Base-by-base conservation (phyloP, 1,284 basidiomycete species). In the Microstroma glucosiphilum region DNA sequence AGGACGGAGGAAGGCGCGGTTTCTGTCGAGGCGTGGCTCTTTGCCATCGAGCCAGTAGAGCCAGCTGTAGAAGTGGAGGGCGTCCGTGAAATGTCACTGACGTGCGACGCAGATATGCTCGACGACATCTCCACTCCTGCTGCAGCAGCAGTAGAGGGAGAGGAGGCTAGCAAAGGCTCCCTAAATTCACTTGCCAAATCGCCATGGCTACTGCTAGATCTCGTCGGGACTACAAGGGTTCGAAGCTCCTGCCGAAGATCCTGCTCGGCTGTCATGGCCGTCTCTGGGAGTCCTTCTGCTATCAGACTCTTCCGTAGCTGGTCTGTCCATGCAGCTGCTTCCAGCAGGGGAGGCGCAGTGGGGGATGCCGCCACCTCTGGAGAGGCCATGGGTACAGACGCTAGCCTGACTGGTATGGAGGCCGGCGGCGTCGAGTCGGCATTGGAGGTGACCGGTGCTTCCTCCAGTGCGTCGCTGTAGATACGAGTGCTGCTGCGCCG, bases 1-100 rank as follows among this genome's bases (percentile, higher is more conserved):
- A 25, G 25, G 2, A 54, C 21, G 6, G 51, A 23, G 13, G 51
- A 54, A 13, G 51, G 21, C 15, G 51, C 2, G 6, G 51, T 54
- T 25, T 54, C 51, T 15, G 15, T 25, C 2, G 51, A 54, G 6
- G 13, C 25, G 21, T 17, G 21, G 25, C 51, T 54, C 13, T 54
- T 21, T 13, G 51, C 25, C 43, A 21, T 21, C 15, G 43, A 48
- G 25, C 21, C 13, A 25, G 25, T 54, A 13, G 51, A 19, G 21
- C 51, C 51, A 19, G 51, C 26, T 7, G 51, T 54, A 19, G 51
- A 54, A 19, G 51, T 54, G 21, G 51, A 54, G 26, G 51, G 51
- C 25, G 51, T 54, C 21, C 51, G 51, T 15, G 21, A 23, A 21
- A 54, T 54, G 25, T 54, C 51, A 26, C 51, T 54, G 3, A 25